Evolutionary conservation across 2,329 filamentous ascomycete species (phyloP), one percentile per base, ranked within the genome.

Genomic region (Coniochaeta pulveracea): DNA sequence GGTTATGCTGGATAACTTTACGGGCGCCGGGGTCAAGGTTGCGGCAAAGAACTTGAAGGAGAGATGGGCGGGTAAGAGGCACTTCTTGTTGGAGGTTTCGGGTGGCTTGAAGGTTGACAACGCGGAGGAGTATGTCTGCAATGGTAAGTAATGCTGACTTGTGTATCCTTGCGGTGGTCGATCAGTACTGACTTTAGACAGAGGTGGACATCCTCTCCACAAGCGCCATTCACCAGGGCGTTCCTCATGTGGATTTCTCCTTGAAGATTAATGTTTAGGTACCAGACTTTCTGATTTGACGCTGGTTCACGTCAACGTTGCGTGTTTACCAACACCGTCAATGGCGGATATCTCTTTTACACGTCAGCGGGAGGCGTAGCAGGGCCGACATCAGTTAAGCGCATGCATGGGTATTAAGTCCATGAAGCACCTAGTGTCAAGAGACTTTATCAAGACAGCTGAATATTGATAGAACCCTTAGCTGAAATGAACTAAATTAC

Each of bases 1-100:
- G 14, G 78, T 98, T 40, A 98, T 98, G 91, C 62, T 98, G 39
- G 91, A 98, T 55, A 98, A 98, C 56, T 98, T 96, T 51, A 78
- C 76, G 0, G 76, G 80, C 1, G 79, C 84, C 1, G 85, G 78
- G 1, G 79, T 95, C 40, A 79, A 76, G 52, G 57, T 69, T 7
- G 85, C 85, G 1, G 84, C 89, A 10, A 69, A 60, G 51, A 77
- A 70, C 45, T 54, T 98, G 42, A 93, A 89, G 61, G 67, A 81
- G 49, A 74, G 77, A 44, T 96, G 85, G 85, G 72, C 70, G 37
- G 81, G 78, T 19, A 77, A 75, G 53, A 67, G 66, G 40, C 67
- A 78, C 34, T 85, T 93, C 45, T 55, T 96, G 50, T 69, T 98
- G 22, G 91, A 98, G 63, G 85, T 95, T 12, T 94, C 85, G 41